Conservation (phyloP, 179 eudicot genomes). For the Gypsophila paniculata region DNA sequence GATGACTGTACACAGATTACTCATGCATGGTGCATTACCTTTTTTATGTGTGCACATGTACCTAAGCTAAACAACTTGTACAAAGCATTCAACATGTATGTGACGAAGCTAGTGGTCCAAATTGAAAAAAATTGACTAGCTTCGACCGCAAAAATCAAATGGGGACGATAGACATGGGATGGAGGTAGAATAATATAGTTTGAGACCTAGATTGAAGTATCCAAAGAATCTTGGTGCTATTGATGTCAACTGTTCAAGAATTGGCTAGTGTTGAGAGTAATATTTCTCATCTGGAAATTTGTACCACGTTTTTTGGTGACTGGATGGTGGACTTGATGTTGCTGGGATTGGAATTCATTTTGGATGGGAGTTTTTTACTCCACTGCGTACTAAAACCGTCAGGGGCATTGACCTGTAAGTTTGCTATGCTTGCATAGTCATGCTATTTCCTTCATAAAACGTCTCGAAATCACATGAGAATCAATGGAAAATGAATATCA, state of each 20-base stretch:
- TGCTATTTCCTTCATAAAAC: neutral
- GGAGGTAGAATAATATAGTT: neutral
- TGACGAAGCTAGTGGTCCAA: neutral
- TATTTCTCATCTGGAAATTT: neutral
- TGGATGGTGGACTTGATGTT: neutral
- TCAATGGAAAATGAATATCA: neutral
- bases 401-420: neutral
- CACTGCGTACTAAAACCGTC: neutral
- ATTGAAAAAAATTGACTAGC: too few relatives aligned
- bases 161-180: neutral
- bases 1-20: neutral
- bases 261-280: neutral
- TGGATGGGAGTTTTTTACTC: neutral
- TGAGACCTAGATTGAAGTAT: neutral
- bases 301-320: neutral
- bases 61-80: neutral
- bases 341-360: neutral
- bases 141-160: neutral
- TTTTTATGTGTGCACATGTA: too few relatives aligned
- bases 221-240: neutral
- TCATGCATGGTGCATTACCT: too few relatives aligned
- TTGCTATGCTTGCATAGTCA: constrained; percentile 2
- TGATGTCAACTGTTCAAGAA: neutral
- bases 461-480: neutral
- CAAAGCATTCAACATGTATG: too few relatives aligned